Evolutionary conservation across 768 basidiomycete genomes (phyloP), one percentile per base, ranked within the genome.

Genomic region (Podaxis mareebaensis): DNA sequence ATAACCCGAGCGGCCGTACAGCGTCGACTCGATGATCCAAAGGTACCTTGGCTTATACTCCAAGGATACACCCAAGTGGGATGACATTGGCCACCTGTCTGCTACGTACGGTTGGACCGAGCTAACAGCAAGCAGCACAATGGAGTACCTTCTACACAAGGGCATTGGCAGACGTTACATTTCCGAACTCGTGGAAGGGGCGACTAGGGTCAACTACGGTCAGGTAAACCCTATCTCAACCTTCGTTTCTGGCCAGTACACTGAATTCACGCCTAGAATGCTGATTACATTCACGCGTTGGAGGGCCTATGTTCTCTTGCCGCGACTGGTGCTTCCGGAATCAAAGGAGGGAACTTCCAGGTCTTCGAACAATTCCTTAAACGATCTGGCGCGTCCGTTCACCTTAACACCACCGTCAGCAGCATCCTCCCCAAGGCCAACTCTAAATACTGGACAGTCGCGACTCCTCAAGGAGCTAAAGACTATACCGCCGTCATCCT

Each of bases 351-450:
- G 4, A 96, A 97, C 74, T 90, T 83, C 74, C 85, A 85, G 68
- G 82, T 98, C 39, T 98, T 98, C 68, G 89, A 93, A 66, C 76
- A 86, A 56, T 96, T 99, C 76, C 70, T 96, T 57, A 78, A 85
- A 15, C 78, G 77, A 10, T 92, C 92, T 2, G 78, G 80, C 10
- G 93, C 96, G 12, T 83, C 82, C 4, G 72, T 95, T 3, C 81
- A 84, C 66, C 80, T 96, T 1, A 85, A 89, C 60, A 92, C 91
- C 0, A 77, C 85, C 61, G 93, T 90, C 20, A 74, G 75, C 39
- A 78, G 77, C 61, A 85, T 92, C 64, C 76, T 70, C 49, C 78
- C 74, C 46, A 76, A 77, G 67, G 77, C 82, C 3, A 75, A 78
- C 44, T 68, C 78, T 38, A 55, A 63, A 39, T 17, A 42, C 15